These are phyloP conservation scores for Lathyrus tuberosus DNA, from an alignment of 306 rosid species.

Conservation along the genomic window DNA sequence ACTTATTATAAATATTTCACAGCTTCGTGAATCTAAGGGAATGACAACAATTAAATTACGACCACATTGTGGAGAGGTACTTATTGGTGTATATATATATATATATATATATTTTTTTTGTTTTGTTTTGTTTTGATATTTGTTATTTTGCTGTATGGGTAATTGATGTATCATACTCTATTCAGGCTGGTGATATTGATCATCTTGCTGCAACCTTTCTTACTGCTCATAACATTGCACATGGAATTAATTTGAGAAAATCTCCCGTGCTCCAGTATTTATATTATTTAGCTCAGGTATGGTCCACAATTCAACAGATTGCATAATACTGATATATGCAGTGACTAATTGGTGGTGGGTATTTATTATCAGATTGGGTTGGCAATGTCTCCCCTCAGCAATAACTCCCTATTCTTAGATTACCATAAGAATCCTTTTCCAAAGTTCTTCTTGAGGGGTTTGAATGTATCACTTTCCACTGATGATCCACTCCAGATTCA, in stretches of 20 bases:
- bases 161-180: constrained; percentile 35
- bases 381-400: constrained; percentile 98
- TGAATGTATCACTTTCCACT: constrained; percentile 96
- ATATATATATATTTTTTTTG: too few relatives aligned
- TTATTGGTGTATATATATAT: constrained; percentile 12
- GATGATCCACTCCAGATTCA: constrained; percentile 99
- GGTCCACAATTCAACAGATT: constrained; percentile 24
- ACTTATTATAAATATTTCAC: constrained; percentile 42
- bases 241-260: constrained; percentile 90
- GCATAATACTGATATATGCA: constrained; percentile 29
- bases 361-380: constrained; percentile 70
- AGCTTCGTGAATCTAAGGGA: constrained; percentile 98
- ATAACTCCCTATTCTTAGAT: constrained; percentile 90
- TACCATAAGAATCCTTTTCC: constrained; percentile 97
- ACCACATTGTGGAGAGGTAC: constrained; percentile 98
- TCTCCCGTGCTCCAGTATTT: constrained; percentile 94
- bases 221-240: constrained; percentile 81
- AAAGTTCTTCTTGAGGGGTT: constrained; percentile 83
- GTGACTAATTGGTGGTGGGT: constrained; percentile 24
- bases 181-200: constrained; percentile 95
- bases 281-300: constrained; percentile 86
- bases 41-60: constrained; percentile 95
- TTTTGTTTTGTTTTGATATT: constrained; percentile 24
- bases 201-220: constrained; percentile 98
- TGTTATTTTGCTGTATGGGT: constrained; percentile 9